Evolutionary conservation across 148 eudicot genomes (phyloP).

Genomic region (Polygonum maritimum): DNA sequence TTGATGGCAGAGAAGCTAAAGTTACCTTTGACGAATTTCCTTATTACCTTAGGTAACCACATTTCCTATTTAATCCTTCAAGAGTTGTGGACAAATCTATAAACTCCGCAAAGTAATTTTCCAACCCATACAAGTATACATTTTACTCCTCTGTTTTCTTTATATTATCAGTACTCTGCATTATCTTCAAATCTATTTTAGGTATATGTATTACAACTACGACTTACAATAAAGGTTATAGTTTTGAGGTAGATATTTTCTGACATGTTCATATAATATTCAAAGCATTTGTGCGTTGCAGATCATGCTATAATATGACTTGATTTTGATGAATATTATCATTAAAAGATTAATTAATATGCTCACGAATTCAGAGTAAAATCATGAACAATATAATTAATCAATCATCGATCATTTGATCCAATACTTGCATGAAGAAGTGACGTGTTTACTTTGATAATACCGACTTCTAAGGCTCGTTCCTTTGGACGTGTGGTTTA

Average conservation of each 20-base stretch:
- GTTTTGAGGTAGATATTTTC: neutral
- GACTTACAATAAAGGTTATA: neutral
- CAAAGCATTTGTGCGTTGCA: neutral
- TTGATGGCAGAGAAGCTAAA: constrained; percentile 56
- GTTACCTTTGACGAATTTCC: constrained; percentile 92
- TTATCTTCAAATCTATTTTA: neutral
- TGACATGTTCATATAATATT: neutral
- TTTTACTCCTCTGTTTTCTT: neutral
- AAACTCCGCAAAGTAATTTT: no score
- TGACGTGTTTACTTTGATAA: neutral
- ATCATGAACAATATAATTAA: neutral
- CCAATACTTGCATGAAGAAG: neutral
- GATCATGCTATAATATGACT: neutral
- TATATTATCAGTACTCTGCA: neutral
- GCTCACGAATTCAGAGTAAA: neutral
- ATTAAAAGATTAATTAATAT: neutral
- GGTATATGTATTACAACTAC: neutral
- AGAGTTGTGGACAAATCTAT: neutral
- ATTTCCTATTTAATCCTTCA: neutral
- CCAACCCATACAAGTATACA: no score
- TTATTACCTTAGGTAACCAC: constrained; percentile 70
- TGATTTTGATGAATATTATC: neutral
- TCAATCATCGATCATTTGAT: neutral
- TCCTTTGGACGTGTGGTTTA: neutral
- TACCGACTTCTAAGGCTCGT: neutral